Base-by-base conservation (phyloP, 345 rosid genomes). In the Bruguiera sexangula region DNA sequence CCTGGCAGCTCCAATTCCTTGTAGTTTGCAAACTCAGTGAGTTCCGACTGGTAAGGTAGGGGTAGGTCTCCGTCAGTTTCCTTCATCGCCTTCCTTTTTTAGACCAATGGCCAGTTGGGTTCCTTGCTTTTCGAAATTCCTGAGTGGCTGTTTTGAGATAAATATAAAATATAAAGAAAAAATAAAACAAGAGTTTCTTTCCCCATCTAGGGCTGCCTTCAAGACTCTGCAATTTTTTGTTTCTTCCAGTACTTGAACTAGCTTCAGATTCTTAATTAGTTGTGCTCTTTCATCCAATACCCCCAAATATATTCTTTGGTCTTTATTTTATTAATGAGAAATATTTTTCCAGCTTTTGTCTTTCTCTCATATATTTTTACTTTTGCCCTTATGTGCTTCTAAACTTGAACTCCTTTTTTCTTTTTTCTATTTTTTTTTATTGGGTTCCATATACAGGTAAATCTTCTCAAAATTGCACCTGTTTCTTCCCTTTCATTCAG, bases 261-360 rank as follows among this genome's bases (percentile, higher is more conserved):
- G 18, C 53, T 62, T 27, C 57, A 18, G 75, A 72, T 72, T 65
- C 65, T 48, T 27, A 5, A 24, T 59, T 19, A 32, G 15, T 6
- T 31, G 5, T 15, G 15, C 30, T 27, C 6, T 48, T 29, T 19
- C 11, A 3, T 39, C n/a, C 18, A 5, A 8, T 20, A 6, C 18
- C 19, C 19, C 50, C 0, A n/a, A 58, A 2, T 30, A 26, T 46
- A 26, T 7, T 21, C 29, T 69, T 13, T 46, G 30, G 10, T 3
- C 4, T 11, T 62, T 18, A 20, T 30, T 7, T 59, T 2, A 29
- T 46, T 30, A 29, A 15, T 18, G 32, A 68, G 11, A 4, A 18
- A 20, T 22, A 8, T 68, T 24, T 48, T 7, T 18, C 34, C 24
- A 51, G 8, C 50, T 32, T 70, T n/a, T 61, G 62, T 34, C 27